Base-by-base conservation (phyloP, 768 basidiomycete species). In the Termitomyces heimii region DNA sequence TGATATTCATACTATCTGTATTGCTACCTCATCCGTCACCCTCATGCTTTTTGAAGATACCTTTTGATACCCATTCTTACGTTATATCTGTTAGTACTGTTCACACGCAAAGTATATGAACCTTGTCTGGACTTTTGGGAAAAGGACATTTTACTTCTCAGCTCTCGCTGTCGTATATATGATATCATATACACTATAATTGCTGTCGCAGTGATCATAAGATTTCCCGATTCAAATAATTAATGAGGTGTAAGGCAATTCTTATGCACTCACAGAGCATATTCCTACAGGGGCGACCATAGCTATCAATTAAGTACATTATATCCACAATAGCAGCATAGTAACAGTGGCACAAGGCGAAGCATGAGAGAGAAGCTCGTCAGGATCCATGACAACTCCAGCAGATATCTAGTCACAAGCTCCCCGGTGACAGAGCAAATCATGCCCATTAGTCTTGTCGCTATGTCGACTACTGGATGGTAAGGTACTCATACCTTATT, bases 91-190 rank as follows among this genome's bases (percentile, higher is more conserved):
- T 37, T 44, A 34, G 10, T 40, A 52, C 53, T 52, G 35, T 61
- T 53, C 53, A 47, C 32, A 56, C 18, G 28, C 54, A 28, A 43
- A 45, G 51, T 48, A 37, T 47, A 47, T 43, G 48, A 43, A 50
- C 40, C 39, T 40, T 45, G 28, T 51, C 37, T 51, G 37, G 37
- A 52, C 37, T 52, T n/a, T 39, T n/a, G 56, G 58, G 53, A 57
- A 43, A 44, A 55, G 63, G 53, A 62, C 61, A 60, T 54, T 62
- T 57, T 60, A 62, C 53, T 60, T 49, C 40, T 40, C 47, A 44
- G 46, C 28, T 53, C 44, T 58, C n/a, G 54, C 56, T 24, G 57
- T 53, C 29, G 46, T 55, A 56, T 34, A 39, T 47, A 56, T 59
- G 24, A 50, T 57, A 57, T 32, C 49, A 29, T 3, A 29, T 45